Conservation (phyloP, 2,329 filamentous ascomycete genomes). For the Trichoderma gracile region DNA sequence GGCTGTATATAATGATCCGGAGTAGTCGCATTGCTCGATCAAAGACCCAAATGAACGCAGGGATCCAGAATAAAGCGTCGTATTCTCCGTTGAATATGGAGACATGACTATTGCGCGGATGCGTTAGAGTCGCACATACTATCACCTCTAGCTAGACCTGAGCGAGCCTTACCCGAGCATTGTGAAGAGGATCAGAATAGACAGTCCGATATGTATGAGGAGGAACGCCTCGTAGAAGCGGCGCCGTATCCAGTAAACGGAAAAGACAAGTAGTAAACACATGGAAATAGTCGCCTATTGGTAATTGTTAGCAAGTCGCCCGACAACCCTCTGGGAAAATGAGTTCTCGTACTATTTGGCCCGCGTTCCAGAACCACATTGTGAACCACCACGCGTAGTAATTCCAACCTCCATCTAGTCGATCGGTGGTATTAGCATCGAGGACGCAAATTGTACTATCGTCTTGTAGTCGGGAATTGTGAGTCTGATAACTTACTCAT, state of each 20-base stretch:
- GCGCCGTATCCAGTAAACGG: slow-evolving; percentile 53
- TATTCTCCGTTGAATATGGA: slow-evolving; percentile 54
- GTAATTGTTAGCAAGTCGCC: background rate
- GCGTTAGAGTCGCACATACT: background rate
- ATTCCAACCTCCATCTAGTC: slow-evolving; percentile 42
- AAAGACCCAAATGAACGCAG: slow-evolving; percentile 50
- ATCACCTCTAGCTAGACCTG: background rate
- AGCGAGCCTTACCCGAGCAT: slow-evolving; percentile 51
- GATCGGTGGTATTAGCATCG: background rate
- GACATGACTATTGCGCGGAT: slow-evolving; percentile 40
- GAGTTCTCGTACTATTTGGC: slow-evolving; percentile 45
- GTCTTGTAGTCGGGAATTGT: too few species aligned
- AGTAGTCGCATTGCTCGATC: slow-evolving; percentile 50
- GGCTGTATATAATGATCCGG: slow-evolving; percentile 46
- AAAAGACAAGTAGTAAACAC: slow-evolving; percentile 49
- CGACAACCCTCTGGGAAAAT: fast-evolving
- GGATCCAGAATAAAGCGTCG: slow-evolving; percentile 52
- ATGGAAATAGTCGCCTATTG: slow-evolving; percentile 46
- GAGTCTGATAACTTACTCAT: slow-evolving; percentile 32
- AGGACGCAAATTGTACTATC: too few species aligned
- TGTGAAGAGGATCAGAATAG: slow-evolving; percentile 50
- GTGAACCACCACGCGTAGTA: slow-evolving; percentile 43
- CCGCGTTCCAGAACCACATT: slow-evolving; percentile 52
- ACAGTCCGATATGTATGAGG: slow-evolving; percentile 52
- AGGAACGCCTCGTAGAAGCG: slow-evolving; percentile 56